Conservation (phyloP, 2,329 filamentous ascomycete genomes). For the Penicillium sp. region DNA sequence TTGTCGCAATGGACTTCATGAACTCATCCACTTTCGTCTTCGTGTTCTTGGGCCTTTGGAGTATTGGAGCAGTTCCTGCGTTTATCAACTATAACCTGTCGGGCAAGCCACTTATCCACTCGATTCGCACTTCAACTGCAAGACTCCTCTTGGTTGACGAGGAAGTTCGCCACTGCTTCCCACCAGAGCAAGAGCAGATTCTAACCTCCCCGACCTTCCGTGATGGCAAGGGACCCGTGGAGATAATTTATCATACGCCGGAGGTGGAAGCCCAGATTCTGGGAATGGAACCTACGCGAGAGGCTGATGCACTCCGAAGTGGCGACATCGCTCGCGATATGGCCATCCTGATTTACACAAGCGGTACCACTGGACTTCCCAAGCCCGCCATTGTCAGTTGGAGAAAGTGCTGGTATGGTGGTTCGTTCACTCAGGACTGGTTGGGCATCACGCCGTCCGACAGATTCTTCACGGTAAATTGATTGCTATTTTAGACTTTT, state of each 20-base stretch:
- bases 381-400: slow-evolving; percentile 76
- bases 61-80: slow-evolving; percentile 75
- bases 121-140: slow-evolving; percentile 64
- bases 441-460: slow-evolving; percentile 60
- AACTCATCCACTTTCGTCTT: slow-evolving; percentile 78
- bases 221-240: slow-evolving; percentile 47
- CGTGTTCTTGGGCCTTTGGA: slow-evolving; percentile 73
- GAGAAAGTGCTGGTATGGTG: slow-evolving; percentile 58
- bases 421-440: slow-evolving; percentile 53
- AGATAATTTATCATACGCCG: slow-evolving; percentile 60
- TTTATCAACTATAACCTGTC: slow-evolving; percentile 85
- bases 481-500: background rate
- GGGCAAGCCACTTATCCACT: slow-evolving; percentile 68
- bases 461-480: slow-evolving; percentile 67
- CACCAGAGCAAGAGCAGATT: slow-evolving; percentile 39
- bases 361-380: slow-evolving; percentile 78
- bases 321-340: slow-evolving; percentile 55
- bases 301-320: slow-evolving; percentile 55
- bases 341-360: slow-evolving; percentile 76
- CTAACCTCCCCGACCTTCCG: slow-evolving; percentile 42
- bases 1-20: slow-evolving; percentile 76
- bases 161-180: slow-evolving; percentile 53
- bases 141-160: slow-evolving; percentile 69
- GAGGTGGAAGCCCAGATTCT: slow-evolving; percentile 55
- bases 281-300: slow-evolving; percentile 52